A percentile compares a stretch with the other conserved stretches of the same genome.
These are phyloP conservation scores for Linnemannia exigua DNA, from an alignment of 192 early-diverging fungal species.

Conservation along the genomic window DNA sequence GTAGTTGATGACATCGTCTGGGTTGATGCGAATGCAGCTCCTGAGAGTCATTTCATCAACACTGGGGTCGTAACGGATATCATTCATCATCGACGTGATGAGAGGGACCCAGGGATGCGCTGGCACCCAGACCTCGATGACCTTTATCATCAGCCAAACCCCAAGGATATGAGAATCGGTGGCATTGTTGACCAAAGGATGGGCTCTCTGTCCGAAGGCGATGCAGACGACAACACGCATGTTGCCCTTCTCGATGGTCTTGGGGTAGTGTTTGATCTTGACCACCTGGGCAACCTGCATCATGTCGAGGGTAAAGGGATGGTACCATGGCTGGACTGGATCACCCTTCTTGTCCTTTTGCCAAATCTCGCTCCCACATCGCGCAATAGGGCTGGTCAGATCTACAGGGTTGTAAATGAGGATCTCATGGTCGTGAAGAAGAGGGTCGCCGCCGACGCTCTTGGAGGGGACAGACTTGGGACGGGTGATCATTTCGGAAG, in stretches of 20 bases:
- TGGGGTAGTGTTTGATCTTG: constrained; percentile 39
- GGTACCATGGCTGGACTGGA: background rate
- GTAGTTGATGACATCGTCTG: background rate
- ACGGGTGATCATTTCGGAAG: constrained; percentile 24
- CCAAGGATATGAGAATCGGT: constrained; percentile 24
- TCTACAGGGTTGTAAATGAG: constrained; percentile 31
- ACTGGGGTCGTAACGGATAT: background rate
- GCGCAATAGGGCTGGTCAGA: constrained; percentile 29
- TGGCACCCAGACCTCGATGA: constrained; percentile 35
- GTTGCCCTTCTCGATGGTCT: background rate
- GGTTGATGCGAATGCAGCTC: background rate
- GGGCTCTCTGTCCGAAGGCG: constrained; percentile 26
- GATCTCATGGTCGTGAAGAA: constrained; percentile 12
- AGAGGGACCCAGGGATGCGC: background rate
- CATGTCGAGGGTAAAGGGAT: background rate
- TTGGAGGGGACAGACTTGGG: background rate
- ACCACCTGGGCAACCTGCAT: constrained; percentile 18
- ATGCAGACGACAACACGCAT: constrained; percentile 37
- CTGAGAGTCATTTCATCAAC: background rate
- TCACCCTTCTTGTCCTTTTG: background rate
- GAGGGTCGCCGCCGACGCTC: background rate
- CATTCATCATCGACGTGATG: background rate
- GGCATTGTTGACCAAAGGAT: background rate
- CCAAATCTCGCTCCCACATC: constrained; percentile 27
- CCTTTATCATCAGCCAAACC: constrained; percentile 26